A percentile compares a stretch with the other conserved stretches of the same genome.
Conservation (phyloP, 208 protist species). For the Crithidia bombi region DNA sequence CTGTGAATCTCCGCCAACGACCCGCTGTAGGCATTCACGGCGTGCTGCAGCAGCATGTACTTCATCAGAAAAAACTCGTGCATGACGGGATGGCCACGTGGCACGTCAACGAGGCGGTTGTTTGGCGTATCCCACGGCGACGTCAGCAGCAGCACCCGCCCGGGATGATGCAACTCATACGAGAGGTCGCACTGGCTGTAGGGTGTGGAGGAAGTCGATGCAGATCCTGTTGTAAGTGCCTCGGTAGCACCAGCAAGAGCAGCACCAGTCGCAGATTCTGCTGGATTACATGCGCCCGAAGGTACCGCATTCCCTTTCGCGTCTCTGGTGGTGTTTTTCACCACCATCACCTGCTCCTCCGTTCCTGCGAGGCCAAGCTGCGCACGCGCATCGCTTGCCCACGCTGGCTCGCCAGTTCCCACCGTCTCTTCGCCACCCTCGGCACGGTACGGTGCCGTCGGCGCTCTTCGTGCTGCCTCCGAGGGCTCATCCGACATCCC, state of each 20-base stretch:
- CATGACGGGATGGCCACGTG: conserved; percentile 52
- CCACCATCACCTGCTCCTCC: conserved; percentile 15
- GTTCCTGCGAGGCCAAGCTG: background rate
- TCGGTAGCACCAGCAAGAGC: background rate
- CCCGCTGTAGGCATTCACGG: conserved; percentile 50
- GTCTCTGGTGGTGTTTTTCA: background rate
- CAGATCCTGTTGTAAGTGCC: background rate
- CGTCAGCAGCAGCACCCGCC: conserved; percentile 63
- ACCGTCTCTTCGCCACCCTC: too few relatives aligned
- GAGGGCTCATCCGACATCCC: too few relatives aligned
- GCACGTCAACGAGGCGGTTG: conserved; percentile 65
- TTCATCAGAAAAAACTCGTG: conserved; percentile 62
- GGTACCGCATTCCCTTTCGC: background rate
- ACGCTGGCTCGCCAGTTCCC: conserved; percentile 15
- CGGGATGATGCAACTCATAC: conserved; percentile 62
- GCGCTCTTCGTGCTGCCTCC: background rate
- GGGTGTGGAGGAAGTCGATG: background rate
- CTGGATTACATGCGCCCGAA: background rate
- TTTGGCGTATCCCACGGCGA: conserved; percentile 36
- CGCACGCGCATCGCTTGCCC: background rate
- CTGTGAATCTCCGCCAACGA: conserved; percentile 28
- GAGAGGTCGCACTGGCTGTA: conserved; percentile 32
- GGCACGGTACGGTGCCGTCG: background rate
- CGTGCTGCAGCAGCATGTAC: conserved; percentile 53
- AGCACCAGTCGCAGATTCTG: background rate